These are phyloP conservation scores for Stemphylium vesicarium DNA, from an alignment of 2,329 filamentous ascomycete species.

Conservation along the genomic window DNA sequence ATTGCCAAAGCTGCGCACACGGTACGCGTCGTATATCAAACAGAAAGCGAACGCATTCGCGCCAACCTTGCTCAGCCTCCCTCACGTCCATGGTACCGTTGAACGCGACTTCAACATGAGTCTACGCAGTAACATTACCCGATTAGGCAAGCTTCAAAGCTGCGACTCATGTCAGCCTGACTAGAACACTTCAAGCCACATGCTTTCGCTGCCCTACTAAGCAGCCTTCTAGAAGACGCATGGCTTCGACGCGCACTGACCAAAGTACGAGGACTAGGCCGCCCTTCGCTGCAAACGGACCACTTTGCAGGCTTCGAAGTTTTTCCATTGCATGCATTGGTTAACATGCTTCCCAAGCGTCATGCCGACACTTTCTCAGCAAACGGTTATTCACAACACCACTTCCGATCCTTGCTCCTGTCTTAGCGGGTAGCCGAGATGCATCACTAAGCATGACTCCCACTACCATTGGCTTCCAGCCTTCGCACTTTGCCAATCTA, in stretches of 20 bases:
- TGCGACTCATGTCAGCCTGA: not conserved
- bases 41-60: not conserved
- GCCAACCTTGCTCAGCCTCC: slow-evolving; percentile 4
- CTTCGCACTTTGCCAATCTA: not conserved
- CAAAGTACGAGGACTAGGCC: slow-evolving; percentile 15
- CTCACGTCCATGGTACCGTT: slow-evolving; percentile 1
- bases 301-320: slow-evolving; percentile 2
- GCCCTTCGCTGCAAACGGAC: slow-evolving; percentile 4
- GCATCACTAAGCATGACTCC: slow-evolving; percentile 21
- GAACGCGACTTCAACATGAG: not conserved
- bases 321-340: not conserved
- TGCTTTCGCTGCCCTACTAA: slow-evolving; percentile 9
- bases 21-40: slow-evolving; percentile 3
- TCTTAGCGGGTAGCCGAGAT: slow-evolving; percentile 16
- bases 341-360: slow-evolving; percentile 3
- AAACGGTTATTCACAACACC: not conserved
- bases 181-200: not conserved
- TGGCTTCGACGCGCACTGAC: slow-evolving; percentile 14
- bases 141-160: not conserved
- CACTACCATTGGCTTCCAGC: slow-evolving; percentile 3
- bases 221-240: slow-evolving; percentile 23
- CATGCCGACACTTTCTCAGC: not conserved
- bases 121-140: not conserved
- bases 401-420: slow-evolving; percentile 3
- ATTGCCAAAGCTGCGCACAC: not conserved